Conservation (phyloP, 2,329 filamentous ascomycete species). For the Onygenales sp. region DNA sequence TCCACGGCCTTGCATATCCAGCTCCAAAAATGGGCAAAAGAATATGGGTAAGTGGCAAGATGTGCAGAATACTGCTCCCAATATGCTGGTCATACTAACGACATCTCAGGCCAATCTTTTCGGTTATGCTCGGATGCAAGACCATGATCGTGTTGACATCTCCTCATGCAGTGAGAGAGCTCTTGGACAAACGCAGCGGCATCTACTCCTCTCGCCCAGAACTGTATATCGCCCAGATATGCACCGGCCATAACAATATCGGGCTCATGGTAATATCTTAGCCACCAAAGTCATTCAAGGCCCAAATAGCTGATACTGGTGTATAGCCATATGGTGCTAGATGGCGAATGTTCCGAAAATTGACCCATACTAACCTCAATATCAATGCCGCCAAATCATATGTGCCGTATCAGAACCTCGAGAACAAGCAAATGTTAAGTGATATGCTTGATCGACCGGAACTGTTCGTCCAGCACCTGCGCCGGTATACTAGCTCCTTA, state of each 20-base stretch:
- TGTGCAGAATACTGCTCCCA: not conserved
- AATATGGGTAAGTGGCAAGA: slow-evolving; percentile 28
- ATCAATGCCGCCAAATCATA: slow-evolving; percentile 39
- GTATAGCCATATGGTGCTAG: slow-evolving; percentile 17
- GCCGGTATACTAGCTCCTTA: slow-evolving; percentile 41
- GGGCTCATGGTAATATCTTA: slow-evolving; percentile 22
- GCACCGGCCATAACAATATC: slow-evolving; percentile 17
- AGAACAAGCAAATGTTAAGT: slow-evolving; percentile 44
- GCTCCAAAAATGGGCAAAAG: slow-evolving; percentile 43
- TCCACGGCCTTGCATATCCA: slow-evolving; percentile 33
- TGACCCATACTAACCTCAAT: slow-evolving; percentile 40
- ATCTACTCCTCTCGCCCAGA: slow-evolving; percentile 43
- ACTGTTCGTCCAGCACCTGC: slow-evolving; percentile 35
- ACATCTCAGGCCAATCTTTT: slow-evolving; percentile 38
- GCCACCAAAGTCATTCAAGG: not conserved
- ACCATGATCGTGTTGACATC: slow-evolving; percentile 40
- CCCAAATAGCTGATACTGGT: too few relatives aligned
- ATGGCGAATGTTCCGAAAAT: slow-evolving; percentile 23
- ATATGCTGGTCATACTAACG: not conserved
- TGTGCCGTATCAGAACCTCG: slow-evolving; percentile 46
- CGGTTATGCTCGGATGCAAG: slow-evolving; percentile 41
- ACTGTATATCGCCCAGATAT: slow-evolving; percentile 36
- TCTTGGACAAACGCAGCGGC: slow-evolving; percentile 41
- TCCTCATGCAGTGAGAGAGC: slow-evolving; percentile 39
- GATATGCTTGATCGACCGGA: slow-evolving; percentile 38